Conservation (phyloP, 192 early-diverging fungal genomes). For the Thamnidium elegans region DNA sequence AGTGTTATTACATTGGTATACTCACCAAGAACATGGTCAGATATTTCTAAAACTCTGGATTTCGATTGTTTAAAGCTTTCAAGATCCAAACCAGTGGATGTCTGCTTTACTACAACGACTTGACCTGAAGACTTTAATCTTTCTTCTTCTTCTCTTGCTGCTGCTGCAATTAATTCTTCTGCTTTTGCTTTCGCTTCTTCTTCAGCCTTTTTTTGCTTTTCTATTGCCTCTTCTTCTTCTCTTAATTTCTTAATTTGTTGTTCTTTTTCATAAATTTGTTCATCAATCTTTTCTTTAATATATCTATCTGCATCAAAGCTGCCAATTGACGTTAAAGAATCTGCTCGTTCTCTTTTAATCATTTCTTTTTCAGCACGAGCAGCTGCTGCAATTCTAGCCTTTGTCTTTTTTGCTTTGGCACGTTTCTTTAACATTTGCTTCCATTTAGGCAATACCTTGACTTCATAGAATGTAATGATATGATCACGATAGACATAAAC, state of each 20-base stretch:
- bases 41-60: constrained; percentile 22
- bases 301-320: background rate
- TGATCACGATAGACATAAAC: constrained; percentile 19
- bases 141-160: background rate
- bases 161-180: background rate
- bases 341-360: constrained; percentile 1
- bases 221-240: background rate
- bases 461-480: constrained; percentile 3
- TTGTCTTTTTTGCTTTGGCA: constrained; percentile 10
- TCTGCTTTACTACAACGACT: background rate
- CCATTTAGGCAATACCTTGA: constrained; percentile 10
- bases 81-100: constrained; percentile 14
- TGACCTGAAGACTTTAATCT: background rate
- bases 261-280: background rate
- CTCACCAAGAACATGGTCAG: constrained; percentile 30
- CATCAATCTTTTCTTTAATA: constrained; percentile 1
- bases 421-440: constrained; percentile 7
- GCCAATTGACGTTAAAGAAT: background rate
- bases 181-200: background rate
- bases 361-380: constrained; percentile 6
- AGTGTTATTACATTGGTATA: too few species aligned
- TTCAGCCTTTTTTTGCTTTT: background rate
- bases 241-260: background rate
- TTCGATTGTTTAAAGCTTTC: constrained; percentile 7
- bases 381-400: background rate